These are phyloP conservation scores for Pueraria montana DNA, from an alignment of 306 rosid species.

Conservation along the genomic window DNA sequence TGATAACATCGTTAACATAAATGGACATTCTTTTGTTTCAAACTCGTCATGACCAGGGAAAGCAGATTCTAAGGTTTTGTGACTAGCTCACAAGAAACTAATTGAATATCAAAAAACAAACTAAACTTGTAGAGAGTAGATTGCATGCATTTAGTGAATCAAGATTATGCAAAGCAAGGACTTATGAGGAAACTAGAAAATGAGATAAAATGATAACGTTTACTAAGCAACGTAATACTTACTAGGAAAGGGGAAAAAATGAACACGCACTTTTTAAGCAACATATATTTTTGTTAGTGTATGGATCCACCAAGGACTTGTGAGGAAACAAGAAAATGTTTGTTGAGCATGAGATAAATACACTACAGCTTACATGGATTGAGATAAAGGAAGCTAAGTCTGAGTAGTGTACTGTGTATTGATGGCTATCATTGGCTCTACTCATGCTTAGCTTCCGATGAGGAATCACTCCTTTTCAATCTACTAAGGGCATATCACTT, in stretches of 20 bases:
- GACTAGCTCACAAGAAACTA: slow-evolving; percentile 7
- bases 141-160: background rate
- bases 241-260: background rate
- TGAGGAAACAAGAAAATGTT: background rate
- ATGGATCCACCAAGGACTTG: background rate
- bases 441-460: too few species aligned
- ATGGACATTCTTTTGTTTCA: background rate
- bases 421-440: too few species aligned
- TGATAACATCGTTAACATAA: background rate
- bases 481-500: too few species aligned
- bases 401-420: too few species aligned
- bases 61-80: slow-evolving; percentile 12
- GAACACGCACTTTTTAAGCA: background rate
- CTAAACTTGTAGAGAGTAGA: background rate
- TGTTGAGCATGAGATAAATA: background rate
- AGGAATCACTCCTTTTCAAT: too few species aligned
- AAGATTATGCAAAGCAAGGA: background rate
- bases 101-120: background rate
- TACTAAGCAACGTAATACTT: background rate
- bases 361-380: too few species aligned
- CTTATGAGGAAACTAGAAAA: background rate
- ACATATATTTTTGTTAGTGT: background rate
- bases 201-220: background rate
- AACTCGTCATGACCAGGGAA: background rate
- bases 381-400: too few species aligned